Conservation (phyloP, 78 protist species). For the Polysphondylium violaceum region DNA sequence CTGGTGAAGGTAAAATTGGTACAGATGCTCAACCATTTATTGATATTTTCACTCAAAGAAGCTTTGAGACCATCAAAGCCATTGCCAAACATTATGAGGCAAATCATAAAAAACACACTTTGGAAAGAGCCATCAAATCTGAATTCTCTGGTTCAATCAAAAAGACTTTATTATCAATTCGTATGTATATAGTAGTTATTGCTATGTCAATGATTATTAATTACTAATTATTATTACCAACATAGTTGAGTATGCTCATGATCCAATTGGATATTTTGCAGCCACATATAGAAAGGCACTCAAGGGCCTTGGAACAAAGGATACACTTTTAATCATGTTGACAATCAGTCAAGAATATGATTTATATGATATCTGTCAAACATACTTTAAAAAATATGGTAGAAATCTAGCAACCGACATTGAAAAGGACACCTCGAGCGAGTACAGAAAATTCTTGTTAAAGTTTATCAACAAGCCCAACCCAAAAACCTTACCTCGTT, state of each 20-base stretch:
- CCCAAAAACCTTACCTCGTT: too few relatives aligned
- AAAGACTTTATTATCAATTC: neutral
- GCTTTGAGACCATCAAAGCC: neutral
- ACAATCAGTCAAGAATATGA: neutral
- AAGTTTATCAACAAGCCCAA: neutral
- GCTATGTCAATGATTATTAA: neutral
- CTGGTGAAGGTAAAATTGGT: slow-evolving; percentile 52
- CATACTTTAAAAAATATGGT: neutral
- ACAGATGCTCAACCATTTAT: slow-evolving; percentile 38
- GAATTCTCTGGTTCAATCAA: slow-evolving; percentile 16
- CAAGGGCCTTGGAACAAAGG: slow-evolving; percentile 9
- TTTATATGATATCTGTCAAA: neutral
- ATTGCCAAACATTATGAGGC: slow-evolving; percentile 18
- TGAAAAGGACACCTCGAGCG: neutral
- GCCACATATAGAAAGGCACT: neutral
- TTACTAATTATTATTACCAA: neutral
- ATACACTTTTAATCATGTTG: neutral
- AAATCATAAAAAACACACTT: slow-evolving; percentile 26
- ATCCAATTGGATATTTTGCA: slow-evolving; percentile 39
- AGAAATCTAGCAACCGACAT: slow-evolving; percentile 3
- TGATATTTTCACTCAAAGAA: slow-evolving; percentile 9
- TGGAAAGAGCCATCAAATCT: slow-evolving; percentile 18
- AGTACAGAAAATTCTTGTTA: slow-evolving; percentile 10
- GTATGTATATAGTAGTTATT: neutral
- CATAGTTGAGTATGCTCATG: neutral